Base-by-base conservation (phyloP, 805 yeast genomes). In the Ogataea nonfermentans region DNA sequence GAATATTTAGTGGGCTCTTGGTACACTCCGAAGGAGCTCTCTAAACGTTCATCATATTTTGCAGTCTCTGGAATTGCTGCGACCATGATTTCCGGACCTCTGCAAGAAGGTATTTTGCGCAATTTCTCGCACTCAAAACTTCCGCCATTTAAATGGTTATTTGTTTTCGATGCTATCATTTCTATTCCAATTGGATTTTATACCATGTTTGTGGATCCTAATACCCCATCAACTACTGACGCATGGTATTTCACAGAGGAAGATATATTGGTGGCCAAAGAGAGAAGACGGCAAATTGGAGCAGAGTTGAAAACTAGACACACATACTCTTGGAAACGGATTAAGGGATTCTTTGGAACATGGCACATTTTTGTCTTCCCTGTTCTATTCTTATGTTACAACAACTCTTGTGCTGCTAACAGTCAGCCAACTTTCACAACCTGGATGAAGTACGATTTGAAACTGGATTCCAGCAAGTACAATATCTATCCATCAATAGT, bases 351-450 rank as follows among this genome's bases (percentile, higher is more conserved):
- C n/a, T 71, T 73, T 57, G 59, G 51, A 39, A 68, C 77, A 5
- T 74, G 79, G 78, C 78, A 74, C 52, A 59, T 69, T 12, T 67
- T 51, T 29, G 66, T 69, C 6, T 72, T 72, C 47, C 77, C 77
- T 10, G 16, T 51, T 24, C 35, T 70, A 31, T 68, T 68, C 47
- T 53, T 65, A 37, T 63, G 67, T 10, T 66, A 61, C 52, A 66
- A 68, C 48, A 65, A 66, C 45, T 26, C 64, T 4, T 48, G 63
- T 46, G 47, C 62, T 35, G 63, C 67, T 12, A 52, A 48, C 2
- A 22, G 56, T 2, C 71, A 70, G 37, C 75, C 74, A 4, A 62
- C 73, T 0, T 68, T 72, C 45, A 61, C 64, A 25, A 48, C 61
- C 9, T 73, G 75, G 76, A 69, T 72, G 65, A 68, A 70, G 45